These are phyloP conservation scores for Botryosphaeria agaves DNA, from an alignment of 2,329 filamentous ascomycete species.

Conservation along the genomic window DNA sequence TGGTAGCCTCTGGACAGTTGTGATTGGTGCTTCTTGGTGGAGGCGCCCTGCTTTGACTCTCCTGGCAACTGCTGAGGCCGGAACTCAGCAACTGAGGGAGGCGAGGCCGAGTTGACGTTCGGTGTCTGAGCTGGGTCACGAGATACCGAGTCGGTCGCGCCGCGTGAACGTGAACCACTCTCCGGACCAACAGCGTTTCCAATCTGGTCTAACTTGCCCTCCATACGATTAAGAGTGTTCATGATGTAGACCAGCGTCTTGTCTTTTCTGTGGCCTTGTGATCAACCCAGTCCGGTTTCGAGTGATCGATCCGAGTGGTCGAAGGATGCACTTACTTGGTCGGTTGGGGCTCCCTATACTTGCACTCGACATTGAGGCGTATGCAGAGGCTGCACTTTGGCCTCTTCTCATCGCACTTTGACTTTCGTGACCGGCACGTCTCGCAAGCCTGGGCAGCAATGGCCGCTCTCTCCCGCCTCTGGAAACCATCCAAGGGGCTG, in stretches of 20 bases:
- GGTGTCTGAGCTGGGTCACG: too few species aligned
- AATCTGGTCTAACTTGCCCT: slow-evolving; percentile 35
- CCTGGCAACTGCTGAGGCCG: background rate
- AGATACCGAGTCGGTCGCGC: too few species aligned
- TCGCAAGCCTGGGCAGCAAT: slow-evolving; percentile 41
- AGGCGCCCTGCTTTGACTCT: background rate
- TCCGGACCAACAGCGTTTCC: too few species aligned
- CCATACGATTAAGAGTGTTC: slow-evolving; percentile 35
- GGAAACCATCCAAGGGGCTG: slow-evolving; percentile 3
- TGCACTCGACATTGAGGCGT: slow-evolving; percentile 39
- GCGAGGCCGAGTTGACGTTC: background rate
- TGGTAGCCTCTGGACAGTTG: slow-evolving; percentile 5
- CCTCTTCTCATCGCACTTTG: slow-evolving; percentile 45
- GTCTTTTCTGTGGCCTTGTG: slow-evolving; percentile 32
- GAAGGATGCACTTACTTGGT: slow-evolving; percentile 37
- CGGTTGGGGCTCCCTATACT: slow-evolving; percentile 41
- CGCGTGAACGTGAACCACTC: too few species aligned
- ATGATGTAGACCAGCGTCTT: slow-evolving; percentile 45
- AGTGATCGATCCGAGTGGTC: background rate
- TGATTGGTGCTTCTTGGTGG: too few species aligned
- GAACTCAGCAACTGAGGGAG: background rate
- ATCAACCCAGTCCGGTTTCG: background rate
- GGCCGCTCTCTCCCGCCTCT: slow-evolving; percentile 26
- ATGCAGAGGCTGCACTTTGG: slow-evolving; percentile 44
- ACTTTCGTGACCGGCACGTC: slow-evolving; percentile 41